Percentiles rank a stretch among this genome's conserved stretches.
phyloP scores from a whole-genome alignment of 768 basidiomycete species.

The Naganishia kalamii region DNA sequence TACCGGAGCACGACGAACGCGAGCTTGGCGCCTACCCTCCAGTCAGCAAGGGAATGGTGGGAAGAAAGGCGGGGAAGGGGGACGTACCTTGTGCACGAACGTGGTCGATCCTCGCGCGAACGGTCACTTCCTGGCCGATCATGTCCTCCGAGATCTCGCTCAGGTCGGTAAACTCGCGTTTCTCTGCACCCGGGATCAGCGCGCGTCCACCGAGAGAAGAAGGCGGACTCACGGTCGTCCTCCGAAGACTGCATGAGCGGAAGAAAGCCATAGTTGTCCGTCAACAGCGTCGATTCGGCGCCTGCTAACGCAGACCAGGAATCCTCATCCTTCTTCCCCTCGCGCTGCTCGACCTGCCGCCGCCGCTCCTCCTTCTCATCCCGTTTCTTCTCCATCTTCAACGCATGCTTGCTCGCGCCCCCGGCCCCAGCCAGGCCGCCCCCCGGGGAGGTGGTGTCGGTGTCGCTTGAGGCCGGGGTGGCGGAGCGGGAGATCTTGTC shows the following conservation, averaged over 20 bases:
- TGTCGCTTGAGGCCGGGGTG: not conserved
- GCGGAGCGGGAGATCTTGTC: not conserved
- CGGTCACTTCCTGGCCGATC: constrained; percentile 62
- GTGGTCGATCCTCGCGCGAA: constrained; percentile 82
- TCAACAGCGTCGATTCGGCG: not conserved
- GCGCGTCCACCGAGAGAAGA: too few species aligned
- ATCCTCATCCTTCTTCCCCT: constrained; percentile 55
- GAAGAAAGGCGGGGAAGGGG: not conserved
- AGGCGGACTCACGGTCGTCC: constrained; percentile 9
- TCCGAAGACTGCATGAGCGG: constrained; percentile 19
- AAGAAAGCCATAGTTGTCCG: constrained; percentile 10
- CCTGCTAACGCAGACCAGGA: not conserved
- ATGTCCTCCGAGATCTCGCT: constrained; percentile 46
- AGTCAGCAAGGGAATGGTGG: too few species aligned
- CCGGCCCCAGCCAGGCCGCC: not conserved
- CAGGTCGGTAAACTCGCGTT: constrained; percentile 37
- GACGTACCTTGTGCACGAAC: constrained; percentile 64
- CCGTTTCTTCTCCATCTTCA: constrained; percentile 49
- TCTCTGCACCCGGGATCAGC: constrained; percentile 61
- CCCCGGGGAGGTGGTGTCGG: not conserved
- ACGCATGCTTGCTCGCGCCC: not conserved
- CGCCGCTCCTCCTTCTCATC: constrained; percentile 67
- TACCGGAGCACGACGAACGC: constrained; percentile 28
- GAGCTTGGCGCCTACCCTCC: constrained; percentile 22
- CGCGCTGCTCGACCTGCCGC: constrained; percentile 61